These are phyloP conservation scores for Citrus hindsii DNA, from an alignment of 345 rosid genomes.

Conservation along the genomic window DNA sequence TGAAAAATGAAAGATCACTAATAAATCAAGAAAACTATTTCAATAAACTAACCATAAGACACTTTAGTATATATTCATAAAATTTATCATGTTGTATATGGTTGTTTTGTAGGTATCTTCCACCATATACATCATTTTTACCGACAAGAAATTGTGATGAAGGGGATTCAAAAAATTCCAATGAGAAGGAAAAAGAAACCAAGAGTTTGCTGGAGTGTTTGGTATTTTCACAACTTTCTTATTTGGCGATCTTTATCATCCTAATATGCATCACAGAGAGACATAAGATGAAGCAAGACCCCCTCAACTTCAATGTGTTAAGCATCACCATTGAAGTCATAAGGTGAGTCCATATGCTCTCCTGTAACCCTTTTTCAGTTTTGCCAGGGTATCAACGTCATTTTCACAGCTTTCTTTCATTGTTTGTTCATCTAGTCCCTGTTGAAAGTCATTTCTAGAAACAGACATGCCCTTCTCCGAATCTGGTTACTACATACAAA, in stretches of 20 bases:
- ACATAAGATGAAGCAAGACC: slow-evolving; percentile 28
- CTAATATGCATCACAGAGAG: slow-evolving; percentile 36
- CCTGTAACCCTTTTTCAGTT: too few relatives aligned
- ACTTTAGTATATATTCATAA: too few relatives aligned
- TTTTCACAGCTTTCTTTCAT: too few relatives aligned
- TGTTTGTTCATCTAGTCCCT: too few relatives aligned
- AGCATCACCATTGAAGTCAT: slow-evolving; percentile 31
- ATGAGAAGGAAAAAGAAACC: neutral
- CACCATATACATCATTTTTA: slow-evolving; percentile 30
- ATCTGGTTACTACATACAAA: too few relatives aligned
- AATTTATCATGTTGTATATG: neutral
- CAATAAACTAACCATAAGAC: too few relatives aligned
- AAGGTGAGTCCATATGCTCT: slow-evolving; percentile 15
- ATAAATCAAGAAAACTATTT: too few relatives aligned
- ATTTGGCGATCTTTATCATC: slow-evolving; percentile 26
- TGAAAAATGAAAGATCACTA: too few relatives aligned
- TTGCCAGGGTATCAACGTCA: too few relatives aligned
- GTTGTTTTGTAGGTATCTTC: slow-evolving; percentile 32
- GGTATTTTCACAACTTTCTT: slow-evolving; percentile 31
- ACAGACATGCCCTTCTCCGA: too few relatives aligned
- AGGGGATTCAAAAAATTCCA: neutral
- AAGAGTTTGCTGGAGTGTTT: slow-evolving; percentile 20
- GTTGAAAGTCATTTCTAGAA: too few relatives aligned
- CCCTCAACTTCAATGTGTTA: slow-evolving; percentile 34
- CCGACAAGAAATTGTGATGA: slow-evolving; percentile 2